Conservation (phyloP, 2,329 filamentous ascomycete species). For the Cercospora sp. region DNA sequence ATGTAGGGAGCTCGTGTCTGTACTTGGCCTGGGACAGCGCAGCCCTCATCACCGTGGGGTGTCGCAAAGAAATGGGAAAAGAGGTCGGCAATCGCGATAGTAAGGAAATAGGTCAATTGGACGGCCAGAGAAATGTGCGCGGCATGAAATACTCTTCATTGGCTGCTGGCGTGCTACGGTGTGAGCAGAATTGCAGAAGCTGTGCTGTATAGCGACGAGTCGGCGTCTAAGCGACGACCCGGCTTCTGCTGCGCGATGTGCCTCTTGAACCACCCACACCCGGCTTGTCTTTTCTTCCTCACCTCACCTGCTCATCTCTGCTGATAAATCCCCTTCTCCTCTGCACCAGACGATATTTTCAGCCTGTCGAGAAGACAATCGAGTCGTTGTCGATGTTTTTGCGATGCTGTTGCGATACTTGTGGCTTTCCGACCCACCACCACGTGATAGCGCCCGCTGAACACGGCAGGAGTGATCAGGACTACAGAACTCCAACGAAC, state of each 20-base stretch:
- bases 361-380: background rate
- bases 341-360: background rate
- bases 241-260: slow-evolving; percentile 1
- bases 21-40: background rate
- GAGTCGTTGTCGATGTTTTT: background rate
- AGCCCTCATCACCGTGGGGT: background rate
- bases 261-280: slow-evolving; percentile 7
- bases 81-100: background rate
- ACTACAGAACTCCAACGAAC: background rate
- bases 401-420: background rate
- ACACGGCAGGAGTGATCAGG: background rate
- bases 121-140: background rate
- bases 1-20: background rate
- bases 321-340: background rate
- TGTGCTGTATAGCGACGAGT: slow-evolving; percentile 2
- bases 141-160: slow-evolving; percentile 3
- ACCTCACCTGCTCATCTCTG: slow-evolving; percentile 2
- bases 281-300: slow-evolving; percentile 13
- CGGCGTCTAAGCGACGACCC: slow-evolving; percentile 6
- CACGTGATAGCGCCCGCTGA: background rate
- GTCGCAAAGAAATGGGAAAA: background rate
- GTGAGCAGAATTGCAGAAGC: background rate
- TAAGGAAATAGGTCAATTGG: background rate
- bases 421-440: background rate
- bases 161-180: background rate